These are phyloP conservation scores for Aspergillus bertholletiae DNA, from an alignment of 495 filamentous ascomycete genomes.

Conservation along the genomic window DNA sequence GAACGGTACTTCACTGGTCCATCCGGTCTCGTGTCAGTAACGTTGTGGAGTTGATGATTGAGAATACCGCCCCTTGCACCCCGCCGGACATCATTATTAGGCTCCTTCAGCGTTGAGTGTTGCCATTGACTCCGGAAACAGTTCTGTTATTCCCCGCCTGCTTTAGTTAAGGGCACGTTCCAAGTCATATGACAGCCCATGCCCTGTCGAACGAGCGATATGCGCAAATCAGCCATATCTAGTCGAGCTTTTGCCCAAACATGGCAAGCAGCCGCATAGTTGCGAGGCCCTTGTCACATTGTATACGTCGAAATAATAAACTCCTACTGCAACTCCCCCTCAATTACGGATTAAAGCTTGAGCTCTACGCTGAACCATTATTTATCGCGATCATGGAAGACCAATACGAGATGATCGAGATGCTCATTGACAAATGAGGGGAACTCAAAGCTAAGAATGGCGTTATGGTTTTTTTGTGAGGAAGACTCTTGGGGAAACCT, in stretches of 20 bases:
- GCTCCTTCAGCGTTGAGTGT: background rate
- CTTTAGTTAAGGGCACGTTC: background rate
- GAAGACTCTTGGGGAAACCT: too few relatives aligned
- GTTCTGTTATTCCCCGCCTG: background rate
- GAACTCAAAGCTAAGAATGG: too few relatives aligned
- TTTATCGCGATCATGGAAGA: slow-evolving; percentile 1
- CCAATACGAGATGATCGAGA: background rate
- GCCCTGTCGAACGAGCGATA: background rate
- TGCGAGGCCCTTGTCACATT: background rate
- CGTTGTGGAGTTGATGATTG: slow-evolving; percentile 4
- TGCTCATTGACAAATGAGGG: slow-evolving; percentile 4
- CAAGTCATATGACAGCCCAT: background rate
- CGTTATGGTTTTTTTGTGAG: too few relatives aligned
- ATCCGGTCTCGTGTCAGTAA: background rate
- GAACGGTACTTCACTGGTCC: slow-evolving; percentile 4
- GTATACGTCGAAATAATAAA: background rate
- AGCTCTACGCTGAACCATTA: background rate
- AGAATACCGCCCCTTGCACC: background rate
- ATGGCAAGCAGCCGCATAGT: background rate
- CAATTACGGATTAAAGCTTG: background rate
- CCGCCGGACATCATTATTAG: background rate
- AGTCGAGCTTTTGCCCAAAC: background rate
- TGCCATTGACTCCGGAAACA: background rate
- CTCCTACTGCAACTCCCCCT: background rate
- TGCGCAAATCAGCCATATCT: background rate